Evolutionary conservation across 257 asterid genomes (phyloP).

Genomic region (Salvia miltiorrhiza): DNA sequence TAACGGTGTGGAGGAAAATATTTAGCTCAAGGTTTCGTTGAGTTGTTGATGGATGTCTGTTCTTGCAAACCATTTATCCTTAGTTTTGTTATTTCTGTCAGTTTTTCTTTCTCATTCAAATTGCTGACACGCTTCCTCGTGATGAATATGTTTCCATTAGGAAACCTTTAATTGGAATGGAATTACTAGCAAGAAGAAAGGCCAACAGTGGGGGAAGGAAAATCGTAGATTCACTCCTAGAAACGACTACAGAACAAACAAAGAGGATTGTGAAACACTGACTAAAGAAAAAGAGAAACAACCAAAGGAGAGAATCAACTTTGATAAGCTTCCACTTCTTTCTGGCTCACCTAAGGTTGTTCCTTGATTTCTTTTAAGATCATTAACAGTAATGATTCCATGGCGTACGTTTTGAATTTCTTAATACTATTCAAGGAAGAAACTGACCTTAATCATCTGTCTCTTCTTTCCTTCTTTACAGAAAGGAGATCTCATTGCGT

Average conservation of each 20-base stretch:
- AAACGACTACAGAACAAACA: constrained; percentile 35
- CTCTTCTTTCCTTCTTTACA: constrained; percentile 26
- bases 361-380: constrained; percentile 13
- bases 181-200: constrained; percentile 85
- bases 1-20: not conserved
- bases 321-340: constrained; percentile 74
- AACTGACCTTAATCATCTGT: not conserved
- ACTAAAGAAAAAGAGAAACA: constrained; percentile 34
- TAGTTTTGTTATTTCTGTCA: not conserved
- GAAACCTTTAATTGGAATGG: constrained; percentile 75
- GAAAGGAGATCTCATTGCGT: constrained; percentile 88
- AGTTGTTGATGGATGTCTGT: not conserved
- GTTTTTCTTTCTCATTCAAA: constrained; percentile 15
- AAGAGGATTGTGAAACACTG: constrained; percentile 32
- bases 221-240: constrained; percentile 41
- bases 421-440: not conserved
- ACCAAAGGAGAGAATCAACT: constrained; percentile 37
- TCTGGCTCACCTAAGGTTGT: constrained; percentile 62
- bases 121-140: constrained; percentile 5
- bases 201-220: constrained; percentile 91
- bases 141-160: constrained; percentile 35
- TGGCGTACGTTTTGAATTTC: not conserved
- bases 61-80: not conserved
- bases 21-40: not conserved
- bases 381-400: not conserved